Conservation (phyloP, 345 rosid species). For the Salix suchowensis region DNA sequence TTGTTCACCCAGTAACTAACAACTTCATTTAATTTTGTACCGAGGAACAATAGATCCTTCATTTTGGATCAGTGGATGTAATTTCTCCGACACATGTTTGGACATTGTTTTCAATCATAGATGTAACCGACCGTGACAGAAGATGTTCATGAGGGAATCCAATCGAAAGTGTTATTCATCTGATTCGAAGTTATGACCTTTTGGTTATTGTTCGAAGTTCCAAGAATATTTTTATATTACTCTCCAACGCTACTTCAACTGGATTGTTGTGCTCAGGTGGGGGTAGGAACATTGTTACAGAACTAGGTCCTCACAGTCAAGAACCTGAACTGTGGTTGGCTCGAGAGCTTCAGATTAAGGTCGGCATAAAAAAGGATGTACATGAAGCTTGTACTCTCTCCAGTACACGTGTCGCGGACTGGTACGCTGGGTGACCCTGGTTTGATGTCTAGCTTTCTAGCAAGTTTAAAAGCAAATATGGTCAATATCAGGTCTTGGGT, state of each 20-base stretch:
- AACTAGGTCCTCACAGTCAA: not conserved
- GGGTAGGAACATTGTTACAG: not conserved
- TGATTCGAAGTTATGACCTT: too few species aligned
- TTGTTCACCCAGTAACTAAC: not conserved
- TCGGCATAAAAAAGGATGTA: too few species aligned
- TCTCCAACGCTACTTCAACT: not conserved
- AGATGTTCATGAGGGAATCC: not conserved
- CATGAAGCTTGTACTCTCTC: not conserved
- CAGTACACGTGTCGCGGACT: not conserved
- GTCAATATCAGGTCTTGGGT: too few species aligned
- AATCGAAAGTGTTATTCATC: not conserved
- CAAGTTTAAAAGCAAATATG: too few species aligned
- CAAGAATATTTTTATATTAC: too few species aligned
- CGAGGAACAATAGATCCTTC: not conserved
- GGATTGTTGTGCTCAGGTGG: not conserved
- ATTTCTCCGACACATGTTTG: not conserved
- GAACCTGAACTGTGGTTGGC: not conserved
- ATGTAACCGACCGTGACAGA: not conserved
- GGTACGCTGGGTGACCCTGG: too few species aligned
- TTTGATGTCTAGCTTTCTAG: too few species aligned
- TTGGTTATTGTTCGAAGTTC: too few species aligned
- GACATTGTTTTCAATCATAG: not conserved
- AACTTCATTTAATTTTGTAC: not conserved
- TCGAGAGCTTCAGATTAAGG: too few species aligned
- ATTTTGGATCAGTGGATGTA: not conserved